Conservation (phyloP, 2,329 filamentous ascomycete species). For the Beauveria sp. region DNA sequence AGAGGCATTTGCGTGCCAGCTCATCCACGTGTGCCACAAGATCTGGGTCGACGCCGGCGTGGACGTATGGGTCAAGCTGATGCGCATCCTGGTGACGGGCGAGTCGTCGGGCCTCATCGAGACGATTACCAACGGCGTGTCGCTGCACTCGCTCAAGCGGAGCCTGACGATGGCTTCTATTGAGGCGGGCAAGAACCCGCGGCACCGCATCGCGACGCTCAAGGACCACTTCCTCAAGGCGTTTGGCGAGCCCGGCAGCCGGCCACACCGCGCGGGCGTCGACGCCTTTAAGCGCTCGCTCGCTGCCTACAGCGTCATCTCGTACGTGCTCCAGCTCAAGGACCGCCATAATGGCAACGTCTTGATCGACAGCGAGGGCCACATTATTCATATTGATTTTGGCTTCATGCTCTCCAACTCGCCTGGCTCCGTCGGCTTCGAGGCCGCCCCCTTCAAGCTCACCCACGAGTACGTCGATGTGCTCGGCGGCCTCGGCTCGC, state of each 20-base stretch:
- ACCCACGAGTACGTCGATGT: slow-evolving; percentile 83
- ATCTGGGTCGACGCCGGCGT: slow-evolving; percentile 71
- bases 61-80: slow-evolving; percentile 80
- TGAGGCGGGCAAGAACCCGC: slow-evolving; percentile 63
- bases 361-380: slow-evolving; percentile 75
- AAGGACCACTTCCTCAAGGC: slow-evolving; percentile 76
- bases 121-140: slow-evolving; percentile 82
- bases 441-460: slow-evolving; percentile 80
- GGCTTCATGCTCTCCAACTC: slow-evolving; percentile 87
- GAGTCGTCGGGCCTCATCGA: slow-evolving; percentile 80
- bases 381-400: slow-evolving; percentile 85
- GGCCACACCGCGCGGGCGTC: slow-evolving; percentile 62
- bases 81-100: slow-evolving; percentile 80
- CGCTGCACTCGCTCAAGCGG: slow-evolving; percentile 77
- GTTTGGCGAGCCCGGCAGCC: slow-evolving; percentile 63
- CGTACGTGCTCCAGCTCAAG: slow-evolving; percentile 76
- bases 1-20: slow-evolving; percentile 79
- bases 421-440: slow-evolving; percentile 75
- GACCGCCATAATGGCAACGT: slow-evolving; percentile 84
- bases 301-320: slow-evolving; percentile 79
- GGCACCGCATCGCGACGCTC: slow-evolving; percentile 69
- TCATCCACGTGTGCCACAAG: slow-evolving; percentile 73
- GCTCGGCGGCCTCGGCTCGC: slow-evolving; percentile 62
- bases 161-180: slow-evolving; percentile 70
- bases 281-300: slow-evolving; percentile 76